Conservation (phyloP, 1,284 basidiomycete species). For the Cutaneotrichosporon sp. region DNA sequence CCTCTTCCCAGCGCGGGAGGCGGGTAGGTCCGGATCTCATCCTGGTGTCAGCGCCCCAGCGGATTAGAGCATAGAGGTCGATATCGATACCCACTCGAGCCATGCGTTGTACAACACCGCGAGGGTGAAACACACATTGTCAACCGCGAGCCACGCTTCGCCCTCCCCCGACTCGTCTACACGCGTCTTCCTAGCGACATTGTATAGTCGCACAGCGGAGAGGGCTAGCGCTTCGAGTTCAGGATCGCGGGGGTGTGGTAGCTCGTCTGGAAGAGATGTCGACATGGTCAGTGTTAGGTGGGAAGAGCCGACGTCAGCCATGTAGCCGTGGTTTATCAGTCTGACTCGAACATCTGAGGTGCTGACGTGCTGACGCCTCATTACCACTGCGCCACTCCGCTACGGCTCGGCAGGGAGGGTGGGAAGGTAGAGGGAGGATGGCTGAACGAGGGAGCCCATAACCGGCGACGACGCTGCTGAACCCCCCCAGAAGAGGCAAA, state of each 20-base stretch:
- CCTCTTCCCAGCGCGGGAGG: neutral
- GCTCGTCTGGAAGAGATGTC: neutral
- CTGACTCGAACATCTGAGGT: no score
- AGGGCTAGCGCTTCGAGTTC: neutral
- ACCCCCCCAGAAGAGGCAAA: no score
- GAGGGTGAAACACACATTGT: conserved; percentile 3
- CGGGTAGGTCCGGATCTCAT: neutral
- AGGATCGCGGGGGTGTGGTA: neutral
- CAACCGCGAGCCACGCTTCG: neutral
- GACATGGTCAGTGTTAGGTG: neutral
- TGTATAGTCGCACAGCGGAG: neutral
- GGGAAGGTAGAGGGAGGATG: no score
- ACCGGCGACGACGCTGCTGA: no score
- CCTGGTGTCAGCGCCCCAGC: neutral
- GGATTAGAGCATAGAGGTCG: neutral
- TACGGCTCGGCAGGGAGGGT: no score
- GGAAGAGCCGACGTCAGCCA: neutral
- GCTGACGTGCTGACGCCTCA: no score
- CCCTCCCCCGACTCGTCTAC: neutral
- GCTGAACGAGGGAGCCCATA: no score
- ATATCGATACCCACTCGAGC: conserved; percentile 1
- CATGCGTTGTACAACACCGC: conserved; percentile 1
- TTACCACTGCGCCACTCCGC: no score
- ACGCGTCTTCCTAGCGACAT: neutral
- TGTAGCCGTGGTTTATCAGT: neutral